phyloP scores from a whole-genome alignment of 495 filamentous ascomycete species.

The Penicilliopsis zonata region DNA sequence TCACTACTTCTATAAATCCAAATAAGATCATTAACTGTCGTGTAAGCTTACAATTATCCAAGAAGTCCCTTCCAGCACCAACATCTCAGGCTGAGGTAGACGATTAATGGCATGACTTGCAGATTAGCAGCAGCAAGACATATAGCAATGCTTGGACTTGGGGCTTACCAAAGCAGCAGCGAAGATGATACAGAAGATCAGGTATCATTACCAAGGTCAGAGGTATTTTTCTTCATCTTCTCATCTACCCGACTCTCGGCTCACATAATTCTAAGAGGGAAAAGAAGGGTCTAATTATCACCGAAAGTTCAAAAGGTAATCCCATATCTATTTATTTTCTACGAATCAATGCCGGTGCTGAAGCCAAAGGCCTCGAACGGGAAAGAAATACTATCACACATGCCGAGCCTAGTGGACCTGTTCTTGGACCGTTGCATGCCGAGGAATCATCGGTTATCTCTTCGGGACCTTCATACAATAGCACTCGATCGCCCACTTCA shows the following conservation, averaged over 20 bases:
- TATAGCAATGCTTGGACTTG: constrained; percentile 49
- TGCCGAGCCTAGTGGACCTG: constrained; percentile 22
- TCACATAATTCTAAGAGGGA: constrained; percentile 3
- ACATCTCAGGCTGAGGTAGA: no score
- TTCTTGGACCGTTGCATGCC: constrained; percentile 31
- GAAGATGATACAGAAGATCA: constrained; percentile 46
- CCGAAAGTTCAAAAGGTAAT: constrained; percentile 10
- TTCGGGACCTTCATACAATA: constrained; percentile 10
- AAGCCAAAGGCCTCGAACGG: constrained; percentile 1
- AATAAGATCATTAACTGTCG: no score
- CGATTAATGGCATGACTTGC: no score
- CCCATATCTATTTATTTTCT: not conserved
- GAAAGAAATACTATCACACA: not conserved
- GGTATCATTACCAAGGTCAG: constrained; percentile 3
- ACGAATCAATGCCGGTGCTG: constrained; percentile 2
- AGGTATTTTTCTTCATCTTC: no score
- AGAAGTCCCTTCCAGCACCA: no score
- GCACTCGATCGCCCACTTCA: constrained; percentile 51
- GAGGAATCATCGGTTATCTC: constrained; percentile 8
- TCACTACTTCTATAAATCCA: no score
- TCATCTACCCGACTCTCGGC: not conserved
- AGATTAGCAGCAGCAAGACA: not conserved
- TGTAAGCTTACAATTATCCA: no score
- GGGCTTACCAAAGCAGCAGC: constrained; percentile 66
- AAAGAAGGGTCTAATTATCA: constrained; percentile 2